Evolutionary conservation across 805 yeast genomes (phyloP), one percentile per base, ranked within the genome.

Genomic region (Pichia gijzeniarum): DNA sequence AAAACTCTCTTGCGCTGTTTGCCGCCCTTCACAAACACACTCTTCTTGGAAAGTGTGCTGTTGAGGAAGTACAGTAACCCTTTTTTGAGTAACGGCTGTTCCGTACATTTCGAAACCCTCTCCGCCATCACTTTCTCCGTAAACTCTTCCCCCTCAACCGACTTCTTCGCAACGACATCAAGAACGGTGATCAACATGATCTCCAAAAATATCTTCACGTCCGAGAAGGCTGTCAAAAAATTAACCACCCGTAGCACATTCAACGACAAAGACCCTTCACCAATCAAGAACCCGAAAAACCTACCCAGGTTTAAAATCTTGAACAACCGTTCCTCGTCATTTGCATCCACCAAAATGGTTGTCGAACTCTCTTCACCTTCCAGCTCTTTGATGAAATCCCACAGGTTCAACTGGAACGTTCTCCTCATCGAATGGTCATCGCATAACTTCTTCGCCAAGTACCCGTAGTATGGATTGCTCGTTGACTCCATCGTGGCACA

Each of bases 381-480:
- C 37, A 87, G 68, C 31, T 80, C 86, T 53, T 80, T 80, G 16
- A 90, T 56, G 37, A 80, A 72, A 62, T 93, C 96, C 98, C 98
- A 93, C 35, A 93, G 70, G 55, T 79, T 70, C 60, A 93, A 89
- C 59, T 91, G 97, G 55, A 93, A 83, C 0, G 95, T 79, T 63
- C 90, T 89, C 59, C 85, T 75, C 62, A 85, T 67, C 2, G 80
- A 70, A 54, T 88, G 95, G 19, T 77, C 76, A 27, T 80, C 81
- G 57, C 96, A 85, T 22, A 90, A 64, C 55, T 85, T 85, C 21
- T 73, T 72, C 0, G 95, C 95, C 30, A 93, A 74, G 20, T 85
- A 64, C 0, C 90, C 85, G 62, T 93, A 93, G 61, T 84, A 93
- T 2, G 97, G 97, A 59, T 93, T 93, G 69, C 84, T 90, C 0